Percentiles rank a stretch among this genome's conserved stretches.
phyloP scores from a whole-genome alignment of 371 early-diverging fungal genomes.

The Dipsacomyces acuminosporus region DNA sequence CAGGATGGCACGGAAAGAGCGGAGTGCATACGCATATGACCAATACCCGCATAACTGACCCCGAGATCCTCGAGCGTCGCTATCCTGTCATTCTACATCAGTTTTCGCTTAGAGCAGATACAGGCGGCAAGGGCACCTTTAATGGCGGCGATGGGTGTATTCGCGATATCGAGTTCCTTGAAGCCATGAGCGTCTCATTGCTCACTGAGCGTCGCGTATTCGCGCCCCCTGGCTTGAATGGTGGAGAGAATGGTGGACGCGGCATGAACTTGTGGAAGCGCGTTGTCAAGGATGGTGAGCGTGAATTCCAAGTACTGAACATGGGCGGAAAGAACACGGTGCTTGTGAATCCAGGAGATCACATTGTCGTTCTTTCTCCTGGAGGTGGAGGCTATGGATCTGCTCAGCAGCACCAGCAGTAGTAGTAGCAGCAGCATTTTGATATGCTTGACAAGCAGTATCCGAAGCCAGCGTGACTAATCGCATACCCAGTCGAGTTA shows the following conservation, averaged over 20 bases:
- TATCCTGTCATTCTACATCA: constrained; percentile 87
- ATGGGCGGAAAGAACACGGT: constrained; percentile 87
- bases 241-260: constrained; percentile 70
- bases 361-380: constrained; percentile 81
- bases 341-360: constrained; percentile 67
- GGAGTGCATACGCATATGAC: constrained; percentile 89
- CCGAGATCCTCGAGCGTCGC: constrained; percentile 90
- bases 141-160: constrained; percentile 87
- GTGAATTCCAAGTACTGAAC: constrained; percentile 51
- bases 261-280: constrained; percentile 82
- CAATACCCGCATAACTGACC: constrained; percentile 95
- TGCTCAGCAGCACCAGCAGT: background rate
- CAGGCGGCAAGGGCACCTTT: constrained; percentile 78
- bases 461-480: too few species aligned
- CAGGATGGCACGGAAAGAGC: constrained; percentile 81
- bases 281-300: constrained; percentile 31
- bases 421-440: background rate
- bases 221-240: constrained; percentile 81
- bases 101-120: constrained; percentile 71
- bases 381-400: constrained; percentile 82
- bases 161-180: constrained; percentile 78
- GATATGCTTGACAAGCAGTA: too few species aligned
- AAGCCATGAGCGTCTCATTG: constrained; percentile 79
- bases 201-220: constrained; percentile 90
- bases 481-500: too few species aligned